Evolutionary conservation across 73 alveolate species (phyloP).

Genomic region (Uronychia setigera): DNA sequence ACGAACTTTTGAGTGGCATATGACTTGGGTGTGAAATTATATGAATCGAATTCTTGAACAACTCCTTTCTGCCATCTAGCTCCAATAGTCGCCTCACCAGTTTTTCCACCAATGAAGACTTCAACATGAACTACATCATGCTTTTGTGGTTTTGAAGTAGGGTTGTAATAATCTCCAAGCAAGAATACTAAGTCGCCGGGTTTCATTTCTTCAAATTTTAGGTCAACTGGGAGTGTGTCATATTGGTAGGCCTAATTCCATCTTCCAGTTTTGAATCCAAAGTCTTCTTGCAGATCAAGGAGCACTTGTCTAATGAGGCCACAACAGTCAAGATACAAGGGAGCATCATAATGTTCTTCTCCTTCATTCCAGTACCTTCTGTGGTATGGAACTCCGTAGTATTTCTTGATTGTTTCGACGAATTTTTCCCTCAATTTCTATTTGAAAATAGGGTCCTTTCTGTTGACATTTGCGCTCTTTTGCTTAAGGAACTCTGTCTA

Average conservation of each 20-base stretch:
- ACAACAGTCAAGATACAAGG: constrained; percentile 88
- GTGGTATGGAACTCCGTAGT: constrained; percentile 87
- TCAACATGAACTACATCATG: constrained; percentile 93
- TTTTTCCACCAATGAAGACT: constrained; percentile 79
- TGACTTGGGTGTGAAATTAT: constrained; percentile 75
- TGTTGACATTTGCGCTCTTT: constrained; percentile 24
- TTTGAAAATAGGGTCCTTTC: constrained; percentile 70
- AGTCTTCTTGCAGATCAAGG: constrained; percentile 80
- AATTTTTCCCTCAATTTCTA: constrained; percentile 75
- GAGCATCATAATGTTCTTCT: constrained; percentile 77
- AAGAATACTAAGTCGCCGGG: constrained; percentile 91
- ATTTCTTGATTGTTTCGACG: constrained; percentile 82
- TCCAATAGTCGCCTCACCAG: constrained; percentile 88
- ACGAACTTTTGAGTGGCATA: constrained; percentile 75
- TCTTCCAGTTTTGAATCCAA: constrained; percentile 85
- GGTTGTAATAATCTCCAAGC: constrained; percentile 78
- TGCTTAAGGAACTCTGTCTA: constrained; percentile 3
- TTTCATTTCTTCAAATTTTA: constrained; percentile 78
- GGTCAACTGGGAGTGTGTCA: constrained; percentile 85
- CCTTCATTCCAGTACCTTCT: constrained; percentile 75
- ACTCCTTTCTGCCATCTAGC: constrained; percentile 85
- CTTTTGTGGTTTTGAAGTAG: constrained; percentile 64
- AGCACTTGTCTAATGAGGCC: constrained; percentile 83
- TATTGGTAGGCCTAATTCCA: constrained; percentile 91
- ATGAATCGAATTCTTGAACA: constrained; percentile 77